phyloP scores from a whole-genome alignment of 768 basidiomycete genomes.

The Lactarius sanguifluus region DNA sequence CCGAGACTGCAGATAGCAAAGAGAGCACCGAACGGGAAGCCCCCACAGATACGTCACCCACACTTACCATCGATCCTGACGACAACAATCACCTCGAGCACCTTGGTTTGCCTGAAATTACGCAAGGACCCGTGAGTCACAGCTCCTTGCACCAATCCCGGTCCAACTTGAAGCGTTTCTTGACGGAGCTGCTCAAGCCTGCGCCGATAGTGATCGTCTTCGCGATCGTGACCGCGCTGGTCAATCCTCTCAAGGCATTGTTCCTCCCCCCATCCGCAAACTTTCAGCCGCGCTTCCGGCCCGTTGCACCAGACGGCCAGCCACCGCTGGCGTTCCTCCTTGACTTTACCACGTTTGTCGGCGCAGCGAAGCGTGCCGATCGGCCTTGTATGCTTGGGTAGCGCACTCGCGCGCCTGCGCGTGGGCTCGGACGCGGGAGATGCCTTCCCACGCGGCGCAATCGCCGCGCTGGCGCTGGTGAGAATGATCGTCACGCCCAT shows the following conservation, averaged over 20 bases:
- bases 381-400: constrained; percentile 61
- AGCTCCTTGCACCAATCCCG: background rate
- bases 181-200: constrained; percentile 41
- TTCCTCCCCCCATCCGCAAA: constrained; percentile 51
- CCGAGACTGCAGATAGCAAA: background rate
- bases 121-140: background rate
- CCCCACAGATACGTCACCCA: background rate
- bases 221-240: constrained; percentile 55
- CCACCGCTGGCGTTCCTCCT: constrained; percentile 64
- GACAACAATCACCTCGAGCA: background rate
- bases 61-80: constrained; percentile 15
- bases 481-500: constrained; percentile 60
- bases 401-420: constrained; percentile 57
- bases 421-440: constrained; percentile 43
- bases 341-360: constrained; percentile 58
- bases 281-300: constrained; percentile 39
- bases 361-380: constrained; percentile 63
- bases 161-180: background rate
- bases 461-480: constrained; percentile 50
- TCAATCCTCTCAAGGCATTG: constrained; percentile 58
- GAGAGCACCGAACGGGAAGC: background rate
- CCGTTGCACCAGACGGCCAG: constrained; percentile 58
- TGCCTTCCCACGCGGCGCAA: constrained; percentile 55
- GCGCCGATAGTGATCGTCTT: constrained; percentile 53
- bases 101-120: background rate